Evolutionary conservation across 1,139 yeast species (phyloP), one percentile per base, ranked within the genome.

Genomic region (Suzukiozyma palmioleophila): DNA sequence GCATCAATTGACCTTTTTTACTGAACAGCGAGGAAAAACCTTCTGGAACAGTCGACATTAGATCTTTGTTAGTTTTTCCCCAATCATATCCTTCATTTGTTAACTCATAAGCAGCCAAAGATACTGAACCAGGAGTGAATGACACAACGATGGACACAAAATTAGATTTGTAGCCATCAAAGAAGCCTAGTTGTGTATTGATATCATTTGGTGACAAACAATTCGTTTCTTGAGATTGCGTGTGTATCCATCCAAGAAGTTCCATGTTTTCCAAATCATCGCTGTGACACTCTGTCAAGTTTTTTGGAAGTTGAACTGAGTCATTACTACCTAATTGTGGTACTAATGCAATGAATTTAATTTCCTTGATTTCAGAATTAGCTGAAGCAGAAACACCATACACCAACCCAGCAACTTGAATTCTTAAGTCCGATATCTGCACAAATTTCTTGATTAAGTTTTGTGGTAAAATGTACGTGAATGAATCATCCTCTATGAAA

Each of bases 301-400:
- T 49, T 7, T 61, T 57, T 2, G 92, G 81, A 44, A 90, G 64
- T 47, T 84, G 81, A 10, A 89, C 80, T 2, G 79, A 68, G 46
- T 77, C 80, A 27, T 75, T 68, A 43, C 76, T 81, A 2, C 97
- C 97, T 34, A 90, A 67, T 59, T 92, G 99, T 0, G 98, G 98
- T 5, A 88, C 85, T 52, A 94, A 57, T 0, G 80, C 96, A 44
- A 92, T 73, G 25, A 82, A 78, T 43, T 71, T 73, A 34, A 92
- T 75, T 60, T 92, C 97, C 56, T 86, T 86, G 38, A 92, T 81
- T 44, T 77, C 79, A 4, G 69, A 60, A 50, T 84, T 84, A 46
- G 83, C 96, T 8, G 36, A 26, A 0, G 95, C 94, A 0, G 95
- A 79, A 12, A 61, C 58, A 12, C 98, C 98, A 58, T 76, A 92